phyloP scores from a whole-genome alignment of 75 land plant species.

The Sequoiadendron giganteum region DNA sequence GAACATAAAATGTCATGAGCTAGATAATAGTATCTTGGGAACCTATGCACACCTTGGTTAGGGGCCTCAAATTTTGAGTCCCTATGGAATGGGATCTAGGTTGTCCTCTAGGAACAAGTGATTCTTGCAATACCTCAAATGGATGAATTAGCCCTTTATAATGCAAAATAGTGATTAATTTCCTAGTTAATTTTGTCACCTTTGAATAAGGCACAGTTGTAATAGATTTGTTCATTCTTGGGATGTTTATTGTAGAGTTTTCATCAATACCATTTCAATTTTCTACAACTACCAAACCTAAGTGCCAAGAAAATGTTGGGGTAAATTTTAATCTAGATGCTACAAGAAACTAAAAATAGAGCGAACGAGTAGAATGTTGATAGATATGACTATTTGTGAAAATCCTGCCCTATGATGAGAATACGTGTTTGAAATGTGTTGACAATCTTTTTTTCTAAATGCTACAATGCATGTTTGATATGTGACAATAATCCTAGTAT shows the following conservation, averaged over 20 bases:
- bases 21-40: not conserved
- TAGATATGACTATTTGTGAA: conserved; percentile 3
- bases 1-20: not conserved
- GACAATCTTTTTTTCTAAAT: no score
- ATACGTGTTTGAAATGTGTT: no score
- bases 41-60: conserved; percentile 21
- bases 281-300: conserved; percentile 17
- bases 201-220: conserved; percentile 17
- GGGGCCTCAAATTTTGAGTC: conserved; percentile 3
- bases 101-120: not conserved
- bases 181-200: not conserved
- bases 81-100: not conserved
- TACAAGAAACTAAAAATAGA: conserved; percentile 5
- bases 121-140: conserved; percentile 6
- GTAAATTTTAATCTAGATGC: conserved; percentile 29
- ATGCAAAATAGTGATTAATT: not conserved
- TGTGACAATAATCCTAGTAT: no score
- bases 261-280: conserved; percentile 21
- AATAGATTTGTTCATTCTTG: conserved; percentile 8
- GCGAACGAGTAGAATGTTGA: conserved; percentile 22
- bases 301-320: conserved; percentile 27
- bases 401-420: no score
- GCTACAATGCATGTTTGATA: no score
- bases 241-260: not conserved
- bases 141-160: conserved; percentile 11